Base-by-base conservation (phyloP, 2,329 filamentous ascomycete species). In the Phialemoniopsis sp. region DNA sequence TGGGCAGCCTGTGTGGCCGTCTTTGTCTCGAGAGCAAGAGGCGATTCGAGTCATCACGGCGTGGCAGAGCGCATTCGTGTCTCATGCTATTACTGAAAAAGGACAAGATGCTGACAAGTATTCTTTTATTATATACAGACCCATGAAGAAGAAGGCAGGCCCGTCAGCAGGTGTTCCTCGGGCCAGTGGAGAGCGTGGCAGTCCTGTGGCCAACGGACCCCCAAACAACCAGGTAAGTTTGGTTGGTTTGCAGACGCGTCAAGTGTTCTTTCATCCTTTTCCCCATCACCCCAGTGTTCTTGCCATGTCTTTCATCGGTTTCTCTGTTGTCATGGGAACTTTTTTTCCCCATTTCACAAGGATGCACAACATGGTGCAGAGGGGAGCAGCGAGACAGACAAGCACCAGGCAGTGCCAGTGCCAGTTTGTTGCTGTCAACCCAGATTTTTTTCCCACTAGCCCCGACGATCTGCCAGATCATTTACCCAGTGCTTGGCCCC, bases 61-160 rank as follows among this genome's bases (percentile, higher is more conserved):
- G 10, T 6, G 21, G 21, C 6, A 26, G 21, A 26, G 6, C 21
- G 10, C 21, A 26, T 10, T 26, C 10, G 6, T 6, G 21, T 26
- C 10, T 10, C 21, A 26, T 10, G 21, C 6, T 6, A 26, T 10
- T 26, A 26, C 21, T 26, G 6, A 26, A 26, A 26, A 26, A 26
- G 21, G 21, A 26, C 21, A 26, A 26, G 21, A 26, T 31, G 29
- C 40, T 39, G 40, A 43, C 49, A 39, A 49, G 47, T 45, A 41
- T 53, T 41, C 47, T 39, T 38, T 51, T 37, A 50, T 47, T 55
- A 43, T 47, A 36, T 10, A 10, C 57, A 90, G 86, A 49, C 86
- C 86, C 33, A 74, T 84, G 61, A 90, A 90, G 68, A 88, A 85
- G 67, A 85, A 83, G 61, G 72, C 73, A 45, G 78, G 80, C 50